Percentiles rank a stretch among this genome's conserved stretches.
phyloP scores from a whole-genome alignment of 2,329 filamentous ascomycete genomes.

The Calycina herbarum region DNA sequence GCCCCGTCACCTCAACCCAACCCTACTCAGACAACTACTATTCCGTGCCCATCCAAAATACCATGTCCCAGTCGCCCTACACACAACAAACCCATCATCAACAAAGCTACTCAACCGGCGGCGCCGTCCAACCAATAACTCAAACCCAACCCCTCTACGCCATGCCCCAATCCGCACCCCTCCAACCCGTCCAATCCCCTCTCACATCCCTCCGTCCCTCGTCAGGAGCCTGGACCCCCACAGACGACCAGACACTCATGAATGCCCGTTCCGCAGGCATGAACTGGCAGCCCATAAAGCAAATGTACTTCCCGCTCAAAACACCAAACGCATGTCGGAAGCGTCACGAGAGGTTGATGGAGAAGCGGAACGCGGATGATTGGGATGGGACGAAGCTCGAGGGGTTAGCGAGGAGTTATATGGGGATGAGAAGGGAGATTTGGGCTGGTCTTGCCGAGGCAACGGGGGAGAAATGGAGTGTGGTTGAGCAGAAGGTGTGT shows the following conservation, averaged over 20 bases:
- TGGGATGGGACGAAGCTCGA: conserved; percentile 79
- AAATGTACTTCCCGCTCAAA: conserved; percentile 74
- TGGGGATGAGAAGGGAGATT: conserved; percentile 76
- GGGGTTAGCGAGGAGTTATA: conserved; percentile 74
- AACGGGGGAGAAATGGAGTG: conserved; percentile 82
- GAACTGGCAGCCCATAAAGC: conserved; percentile 82
- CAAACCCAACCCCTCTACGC: neutral
- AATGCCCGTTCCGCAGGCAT: conserved; percentile 70
- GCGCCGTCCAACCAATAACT: conserved; percentile 25
- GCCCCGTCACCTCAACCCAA: conserved; percentile 25
- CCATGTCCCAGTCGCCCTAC: conserved; percentile 24
- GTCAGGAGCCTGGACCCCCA: conserved; percentile 68
- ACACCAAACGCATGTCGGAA: conserved; percentile 75
- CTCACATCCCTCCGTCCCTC: conserved; percentile 47
- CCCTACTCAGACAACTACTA: conserved; percentile 26
- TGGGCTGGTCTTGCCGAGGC: conserved; percentile 73
- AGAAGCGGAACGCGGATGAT: conserved; percentile 59
- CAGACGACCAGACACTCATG: conserved; percentile 74
- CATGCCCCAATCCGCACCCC: conserved; percentile 13
- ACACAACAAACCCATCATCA: conserved; percentile 6
- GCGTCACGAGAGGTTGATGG: conserved; percentile 80
- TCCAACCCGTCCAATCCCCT: conserved; percentile 20
- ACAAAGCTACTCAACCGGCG: conserved; percentile 22
- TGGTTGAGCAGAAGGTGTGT: conserved; percentile 61
- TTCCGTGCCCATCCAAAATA: conserved; percentile 12